phyloP scores from a whole-genome alignment of 352 stramenopile genomes.

The Phytopythium sindhum region DNA sequence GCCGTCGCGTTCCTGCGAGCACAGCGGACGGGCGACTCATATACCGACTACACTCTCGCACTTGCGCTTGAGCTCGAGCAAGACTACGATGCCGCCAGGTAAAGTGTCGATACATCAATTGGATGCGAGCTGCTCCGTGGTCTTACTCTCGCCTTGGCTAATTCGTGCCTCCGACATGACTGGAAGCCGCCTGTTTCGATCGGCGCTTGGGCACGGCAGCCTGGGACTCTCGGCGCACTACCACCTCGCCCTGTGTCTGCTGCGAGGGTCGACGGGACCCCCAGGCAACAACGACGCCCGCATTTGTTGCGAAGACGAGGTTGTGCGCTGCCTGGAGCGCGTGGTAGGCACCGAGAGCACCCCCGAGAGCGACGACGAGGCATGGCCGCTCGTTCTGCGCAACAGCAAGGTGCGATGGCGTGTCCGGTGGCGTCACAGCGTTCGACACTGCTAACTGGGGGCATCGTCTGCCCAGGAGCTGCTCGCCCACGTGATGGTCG shows the following conservation, averaged over 20 bases:
- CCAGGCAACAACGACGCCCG: slow-evolving; percentile 6
- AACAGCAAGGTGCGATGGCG: slow-evolving; percentile 24
- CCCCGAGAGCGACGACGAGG: slow-evolving; percentile 12
- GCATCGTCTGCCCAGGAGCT: slow-evolving; percentile 28
- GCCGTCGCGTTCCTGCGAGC: slow-evolving; percentile 30
- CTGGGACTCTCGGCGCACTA: slow-evolving; percentile 29
- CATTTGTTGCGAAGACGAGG: slow-evolving; percentile 14
- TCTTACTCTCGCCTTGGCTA: not conserved
- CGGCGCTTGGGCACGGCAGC: slow-evolving; percentile 14
- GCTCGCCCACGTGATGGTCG: slow-evolving; percentile 36
- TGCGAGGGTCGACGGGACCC: slow-evolving; percentile 24
- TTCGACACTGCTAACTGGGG: not conserved
- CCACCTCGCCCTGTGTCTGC: slow-evolving; percentile 45
- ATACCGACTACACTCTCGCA: slow-evolving; percentile 37
- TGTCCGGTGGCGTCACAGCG: not conserved
- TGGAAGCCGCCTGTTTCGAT: slow-evolving; percentile 24
- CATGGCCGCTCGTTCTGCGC: slow-evolving; percentile 15
- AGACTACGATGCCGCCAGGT: slow-evolving; percentile 37
- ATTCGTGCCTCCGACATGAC: not conserved
- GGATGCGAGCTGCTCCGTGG: not conserved
- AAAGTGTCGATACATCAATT: not conserved
- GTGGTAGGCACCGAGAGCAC: slow-evolving; percentile 12
- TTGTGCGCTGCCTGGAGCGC: slow-evolving; percentile 26
- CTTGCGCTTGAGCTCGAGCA: slow-evolving; percentile 33
- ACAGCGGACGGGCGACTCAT: slow-evolving; percentile 17